phyloP scores from a whole-genome alignment of 2,329 filamentous ascomycete species.

The Sarocladium brachiariae region DNA sequence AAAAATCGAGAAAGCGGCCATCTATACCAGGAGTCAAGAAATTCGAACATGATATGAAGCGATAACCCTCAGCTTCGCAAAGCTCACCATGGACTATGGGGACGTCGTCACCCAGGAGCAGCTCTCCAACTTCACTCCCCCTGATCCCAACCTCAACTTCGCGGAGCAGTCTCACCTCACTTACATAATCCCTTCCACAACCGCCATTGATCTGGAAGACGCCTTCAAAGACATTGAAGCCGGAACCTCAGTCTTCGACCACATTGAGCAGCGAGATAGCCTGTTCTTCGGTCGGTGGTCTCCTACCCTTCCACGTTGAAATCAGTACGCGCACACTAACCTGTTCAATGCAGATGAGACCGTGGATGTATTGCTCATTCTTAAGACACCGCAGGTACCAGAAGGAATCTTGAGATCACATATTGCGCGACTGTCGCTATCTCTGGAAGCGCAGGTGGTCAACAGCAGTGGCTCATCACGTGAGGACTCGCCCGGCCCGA shows the following conservation, averaged over 20 bases:
- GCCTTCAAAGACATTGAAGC: slow-evolving; percentile 37
- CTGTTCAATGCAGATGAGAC: slow-evolving; percentile 57
- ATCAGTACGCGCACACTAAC: no score
- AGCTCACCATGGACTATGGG: not conserved
- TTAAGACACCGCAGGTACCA: slow-evolving; percentile 56
- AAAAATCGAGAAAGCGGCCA: no score
- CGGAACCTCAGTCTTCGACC: slow-evolving; percentile 43
- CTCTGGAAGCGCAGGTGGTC: slow-evolving; percentile 58
- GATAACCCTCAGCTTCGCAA: not conserved
- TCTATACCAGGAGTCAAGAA: no score
- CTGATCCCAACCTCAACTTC: slow-evolving; percentile 31
- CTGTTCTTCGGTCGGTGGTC: slow-evolving; percentile 61
- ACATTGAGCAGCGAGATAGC: slow-evolving; percentile 54
- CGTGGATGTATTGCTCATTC: slow-evolving; percentile 59
- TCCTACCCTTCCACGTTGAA: slow-evolving; percentile 19
- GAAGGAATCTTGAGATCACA: slow-evolving; percentile 51
- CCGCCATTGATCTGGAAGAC: slow-evolving; percentile 47
- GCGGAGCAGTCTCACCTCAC: slow-evolving; percentile 52
- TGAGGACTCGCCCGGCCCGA: slow-evolving; percentile 37
- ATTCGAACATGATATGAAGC: not conserved
- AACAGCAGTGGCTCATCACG: slow-evolving; percentile 44
- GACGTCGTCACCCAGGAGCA: slow-evolving; percentile 8
- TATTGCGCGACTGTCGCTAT: slow-evolving; percentile 56
- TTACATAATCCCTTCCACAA: slow-evolving; percentile 53
- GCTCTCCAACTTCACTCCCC: slow-evolving; percentile 10